Conservation (phyloP, 352 stramenopile genomes). For the Aphanomyces euteiches region DNA sequence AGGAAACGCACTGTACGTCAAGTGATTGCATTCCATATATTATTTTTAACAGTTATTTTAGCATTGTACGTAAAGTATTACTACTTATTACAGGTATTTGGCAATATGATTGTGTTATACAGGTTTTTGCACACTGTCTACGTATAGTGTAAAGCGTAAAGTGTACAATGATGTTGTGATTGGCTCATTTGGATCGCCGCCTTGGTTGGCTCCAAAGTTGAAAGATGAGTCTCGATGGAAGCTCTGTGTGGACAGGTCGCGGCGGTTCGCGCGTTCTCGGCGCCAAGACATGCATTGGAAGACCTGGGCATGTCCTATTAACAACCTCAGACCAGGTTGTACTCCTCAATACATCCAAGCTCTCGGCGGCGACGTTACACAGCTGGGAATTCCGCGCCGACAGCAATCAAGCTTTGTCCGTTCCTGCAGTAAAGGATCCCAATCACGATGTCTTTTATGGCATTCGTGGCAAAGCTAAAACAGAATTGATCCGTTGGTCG, state of each 20-base stretch:
- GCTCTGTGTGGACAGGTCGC: constrained; percentile 16
- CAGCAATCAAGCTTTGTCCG: constrained; percentile 14
- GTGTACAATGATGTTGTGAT: background rate
- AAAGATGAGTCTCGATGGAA: constrained; percentile 16
- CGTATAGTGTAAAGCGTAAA: constrained; percentile 1
- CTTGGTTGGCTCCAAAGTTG: constrained; percentile 16
- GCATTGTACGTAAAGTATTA: too few relatives aligned
- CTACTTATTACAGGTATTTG: too few relatives aligned
- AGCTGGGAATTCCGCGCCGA: constrained; percentile 29
- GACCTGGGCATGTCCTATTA: constrained; percentile 6
- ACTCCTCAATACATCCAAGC: constrained; percentile 21
- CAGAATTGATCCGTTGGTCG: constrained; percentile 21
- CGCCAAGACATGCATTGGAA: background rate
- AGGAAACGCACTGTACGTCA: too few relatives aligned
- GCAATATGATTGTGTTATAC: too few relatives aligned
- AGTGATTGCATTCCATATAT: too few relatives aligned
- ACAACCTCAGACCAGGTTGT: constrained; percentile 28
- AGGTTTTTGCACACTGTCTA: background rate
- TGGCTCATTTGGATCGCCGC: background rate
- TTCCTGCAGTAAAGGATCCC: constrained; percentile 19
- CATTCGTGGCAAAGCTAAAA: constrained; percentile 27
- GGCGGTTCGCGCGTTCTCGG: constrained; percentile 21
- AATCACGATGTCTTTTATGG: constrained; percentile 21
- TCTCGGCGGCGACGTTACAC: constrained; percentile 6
- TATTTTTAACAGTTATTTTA: too few relatives aligned